Percentiles rank a stretch among this genome's conserved stretches.
Evolutionary conservation across 2,329 filamentous ascomycete species (phyloP).

Genomic region (Trichoderma sp.): DNA sequence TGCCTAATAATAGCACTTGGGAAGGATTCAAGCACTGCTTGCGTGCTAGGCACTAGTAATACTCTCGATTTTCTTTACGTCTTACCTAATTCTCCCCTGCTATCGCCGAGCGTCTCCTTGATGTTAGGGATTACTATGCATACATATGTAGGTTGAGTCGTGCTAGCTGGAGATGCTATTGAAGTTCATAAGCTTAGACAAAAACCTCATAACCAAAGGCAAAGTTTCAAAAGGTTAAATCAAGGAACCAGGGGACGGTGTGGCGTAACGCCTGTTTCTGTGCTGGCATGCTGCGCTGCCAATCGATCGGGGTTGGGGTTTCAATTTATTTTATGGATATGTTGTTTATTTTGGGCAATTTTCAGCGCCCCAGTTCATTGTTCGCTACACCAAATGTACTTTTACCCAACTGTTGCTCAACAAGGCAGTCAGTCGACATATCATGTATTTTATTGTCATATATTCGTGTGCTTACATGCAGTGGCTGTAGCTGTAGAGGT

Average conservation of each 20-base stretch:
- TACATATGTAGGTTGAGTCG: neutral
- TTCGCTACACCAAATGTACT: too few relatives aligned
- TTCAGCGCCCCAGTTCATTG: too few relatives aligned
- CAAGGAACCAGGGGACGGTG: constrained; percentile 14
- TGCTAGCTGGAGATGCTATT: neutral
- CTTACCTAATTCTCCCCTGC: neutral
- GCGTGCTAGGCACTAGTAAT: neutral
- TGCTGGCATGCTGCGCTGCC: constrained; percentile 11
- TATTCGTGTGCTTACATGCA: too few relatives aligned
- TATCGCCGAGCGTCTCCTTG: constrained; percentile 5
- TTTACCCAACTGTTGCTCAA: too few relatives aligned
- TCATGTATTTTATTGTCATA: too few relatives aligned
- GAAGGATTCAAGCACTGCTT: constrained; percentile 2
- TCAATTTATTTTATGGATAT: neutral
- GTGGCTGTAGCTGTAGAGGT: too few relatives aligned
- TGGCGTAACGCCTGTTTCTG: constrained; percentile 14
- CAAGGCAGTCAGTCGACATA: too few relatives aligned
- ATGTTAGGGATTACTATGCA: neutral
- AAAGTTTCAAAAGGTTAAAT: constrained; percentile 2
- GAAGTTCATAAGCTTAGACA: neutral
- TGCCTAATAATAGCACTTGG: neutral
- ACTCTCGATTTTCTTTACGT: neutral
- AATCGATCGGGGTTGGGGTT: constrained; percentile 4
- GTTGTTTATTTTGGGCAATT: neutral
- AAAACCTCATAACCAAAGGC: neutral